phyloP scores from a whole-genome alignment of 1,139 yeast genomes.

The Candida sanyaensis region DNA sequence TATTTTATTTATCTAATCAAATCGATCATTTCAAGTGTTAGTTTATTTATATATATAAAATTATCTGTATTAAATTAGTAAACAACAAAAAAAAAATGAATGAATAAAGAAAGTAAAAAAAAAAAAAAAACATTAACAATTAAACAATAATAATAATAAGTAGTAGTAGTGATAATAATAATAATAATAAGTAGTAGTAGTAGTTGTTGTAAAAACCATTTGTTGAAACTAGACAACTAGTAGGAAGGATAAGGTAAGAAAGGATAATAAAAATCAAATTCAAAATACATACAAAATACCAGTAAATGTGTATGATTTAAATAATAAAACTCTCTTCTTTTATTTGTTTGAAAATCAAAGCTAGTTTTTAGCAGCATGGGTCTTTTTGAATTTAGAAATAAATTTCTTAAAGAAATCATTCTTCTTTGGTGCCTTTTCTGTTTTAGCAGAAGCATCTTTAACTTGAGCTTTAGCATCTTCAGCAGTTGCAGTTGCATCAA shows the following conservation, averaged over 20 bases:
- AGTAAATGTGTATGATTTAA: too few species aligned
- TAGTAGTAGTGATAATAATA: too few species aligned
- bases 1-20: too few species aligned
- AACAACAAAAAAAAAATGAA: neutral
- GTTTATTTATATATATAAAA: neutral
- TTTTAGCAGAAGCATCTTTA: conserved; percentile 6
- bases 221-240: too few species aligned
- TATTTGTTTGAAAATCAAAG: too few species aligned
- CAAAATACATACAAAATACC: too few species aligned
- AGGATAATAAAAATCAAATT: too few species aligned
- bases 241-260: too few species aligned
- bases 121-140: neutral
- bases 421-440: conserved; percentile 41
- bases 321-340: too few species aligned
- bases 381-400: conserved; percentile 49
- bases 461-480: conserved; percentile 15
- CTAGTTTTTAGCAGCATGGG: conserved; percentile 33
- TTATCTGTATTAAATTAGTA: neutral
- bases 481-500: conserved; percentile 6
- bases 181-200: neutral
- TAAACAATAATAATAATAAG: conserved; percentile 1
- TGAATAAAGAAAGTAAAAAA: neutral
- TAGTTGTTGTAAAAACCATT: too few species aligned
- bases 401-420: conserved; percentile 53
- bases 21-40: too few species aligned